Percentiles rank a stretch among this genome's conserved stretches.
Evolutionary conservation across 2,329 filamentous ascomycete genomes (phyloP).

Genomic region (Xylariaceae sp.): DNA sequence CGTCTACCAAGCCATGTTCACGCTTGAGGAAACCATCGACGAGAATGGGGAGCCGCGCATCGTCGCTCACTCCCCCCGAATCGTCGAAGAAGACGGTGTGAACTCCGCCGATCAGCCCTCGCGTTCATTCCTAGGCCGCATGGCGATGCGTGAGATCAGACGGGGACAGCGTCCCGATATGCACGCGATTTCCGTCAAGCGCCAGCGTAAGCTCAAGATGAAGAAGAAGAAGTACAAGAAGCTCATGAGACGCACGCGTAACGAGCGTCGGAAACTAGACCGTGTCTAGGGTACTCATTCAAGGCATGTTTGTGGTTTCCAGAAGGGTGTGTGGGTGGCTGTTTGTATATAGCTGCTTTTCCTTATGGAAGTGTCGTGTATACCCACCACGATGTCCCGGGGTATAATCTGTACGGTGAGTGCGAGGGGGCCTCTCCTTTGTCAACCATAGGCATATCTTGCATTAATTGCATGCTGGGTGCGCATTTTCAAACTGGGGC

Average conservation of each 20-base stretch:
- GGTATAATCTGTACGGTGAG: no score
- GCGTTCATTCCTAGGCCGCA: conserved; percentile 66
- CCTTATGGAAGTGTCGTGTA: no score
- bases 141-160: conserved; percentile 61
- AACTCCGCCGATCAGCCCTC: conserved; percentile 21
- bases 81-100: conserved; percentile 46
- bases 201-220: conserved; percentile 95
- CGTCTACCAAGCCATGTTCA: conserved; percentile 63
- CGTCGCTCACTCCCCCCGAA: conserved; percentile 57
- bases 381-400: no score
- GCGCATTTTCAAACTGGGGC: no score
- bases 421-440: no score
- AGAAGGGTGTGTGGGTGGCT: no score
- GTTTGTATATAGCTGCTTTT: no score
- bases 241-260: conserved; percentile 88
- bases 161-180: conserved; percentile 56
- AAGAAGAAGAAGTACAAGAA: conserved; percentile 99
- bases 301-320: no score
- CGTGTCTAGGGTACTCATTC: conserved; percentile 45
- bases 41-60: conserved; percentile 59
- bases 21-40: conserved; percentile 64
- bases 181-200: conserved; percentile 84
- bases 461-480: no score
- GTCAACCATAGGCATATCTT: no score
- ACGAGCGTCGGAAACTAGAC: conserved; percentile 80